Evolutionary conservation across 192 early-diverging fungal genomes (phyloP).

Genomic region (Dispira parvispora): DNA sequence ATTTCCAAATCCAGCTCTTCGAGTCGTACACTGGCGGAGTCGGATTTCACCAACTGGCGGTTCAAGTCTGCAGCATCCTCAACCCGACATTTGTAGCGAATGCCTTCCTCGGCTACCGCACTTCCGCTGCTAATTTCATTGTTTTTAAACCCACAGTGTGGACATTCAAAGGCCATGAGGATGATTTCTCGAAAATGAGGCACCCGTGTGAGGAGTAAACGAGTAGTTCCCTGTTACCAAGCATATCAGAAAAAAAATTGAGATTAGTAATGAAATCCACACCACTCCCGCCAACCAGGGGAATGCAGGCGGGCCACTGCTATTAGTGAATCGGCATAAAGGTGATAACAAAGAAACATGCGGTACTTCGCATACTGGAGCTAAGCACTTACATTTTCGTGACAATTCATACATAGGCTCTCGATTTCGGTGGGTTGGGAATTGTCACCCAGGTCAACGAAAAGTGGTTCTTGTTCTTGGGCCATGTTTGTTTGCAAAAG

Average conservation of each 20-base stretch:
- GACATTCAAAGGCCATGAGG: conserved; percentile 70
- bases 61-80: conserved; percentile 60
- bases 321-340: neutral
- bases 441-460: conserved; percentile 2
- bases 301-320: neutral
- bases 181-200: conserved; percentile 86
- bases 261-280: neutral
- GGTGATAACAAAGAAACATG: neutral
- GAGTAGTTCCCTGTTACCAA: conserved; percentile 49
- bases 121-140: conserved; percentile 83
- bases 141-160: conserved; percentile 75
- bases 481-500: neutral
- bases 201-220: conserved; percentile 73
- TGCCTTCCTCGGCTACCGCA: conserved; percentile 67
- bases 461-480: neutral
- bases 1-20: conserved; percentile 80
- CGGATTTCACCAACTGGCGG: conserved; percentile 83
- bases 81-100: conserved; percentile 41
- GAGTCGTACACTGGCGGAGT: conserved; percentile 57
- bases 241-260: too few species aligned
- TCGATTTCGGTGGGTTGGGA: conserved; percentile 64
- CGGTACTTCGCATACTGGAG: neutral
- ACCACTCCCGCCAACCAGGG: neutral
- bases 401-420: conserved; percentile 79
- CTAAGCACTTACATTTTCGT: conserved; percentile 40